These are phyloP conservation scores for Hordeum vulgare DNA, from an alignment of 176 grass and related monocot species.

Conservation along the genomic window DNA sequence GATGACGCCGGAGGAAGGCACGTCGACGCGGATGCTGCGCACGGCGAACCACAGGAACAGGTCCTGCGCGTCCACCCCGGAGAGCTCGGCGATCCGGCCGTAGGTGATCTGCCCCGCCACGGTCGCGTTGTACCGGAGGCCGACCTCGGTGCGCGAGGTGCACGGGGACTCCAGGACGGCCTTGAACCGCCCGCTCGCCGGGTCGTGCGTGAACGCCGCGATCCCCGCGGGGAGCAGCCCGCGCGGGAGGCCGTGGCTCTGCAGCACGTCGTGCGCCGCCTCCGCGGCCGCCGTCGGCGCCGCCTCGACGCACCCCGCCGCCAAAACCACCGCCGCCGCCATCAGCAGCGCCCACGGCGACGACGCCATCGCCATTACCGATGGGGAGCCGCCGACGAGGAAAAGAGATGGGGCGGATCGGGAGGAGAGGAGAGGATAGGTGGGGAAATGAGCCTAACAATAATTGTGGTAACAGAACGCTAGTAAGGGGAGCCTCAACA, in stretches of 20 bases:
- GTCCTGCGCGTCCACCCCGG: conserved; percentile 52
- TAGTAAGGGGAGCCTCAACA: background rate
- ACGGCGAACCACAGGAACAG: conserved; percentile 87
- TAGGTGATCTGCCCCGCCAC: conserved; percentile 42
- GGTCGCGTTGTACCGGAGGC: conserved; percentile 56
- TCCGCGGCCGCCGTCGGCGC: conserved; percentile 1
- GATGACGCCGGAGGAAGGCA: conserved; percentile 59
- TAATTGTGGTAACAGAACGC: background rate
- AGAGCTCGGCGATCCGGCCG: conserved; percentile 52
- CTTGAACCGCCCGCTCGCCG: conserved; percentile 35
- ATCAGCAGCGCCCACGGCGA: background rate
- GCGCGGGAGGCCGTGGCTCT: conserved; percentile 34
- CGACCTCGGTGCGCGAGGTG: conserved; percentile 47
- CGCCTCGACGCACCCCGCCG: background rate
- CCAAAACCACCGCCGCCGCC: background rate
- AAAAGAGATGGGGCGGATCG: background rate
- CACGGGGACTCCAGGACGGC: conserved; percentile 43
- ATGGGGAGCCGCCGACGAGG: background rate
- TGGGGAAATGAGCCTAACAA: background rate
- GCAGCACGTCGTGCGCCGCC: conserved; percentile 42
- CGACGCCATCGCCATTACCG: conserved; percentile 18
- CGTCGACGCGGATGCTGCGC: conserved; percentile 53
- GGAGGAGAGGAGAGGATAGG: background rate
- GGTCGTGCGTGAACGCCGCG: conserved; percentile 39
- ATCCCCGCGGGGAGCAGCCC: conserved; percentile 55